phyloP scores from a whole-genome alignment of 2,329 filamentous ascomycete species.

The Aspergillus neoniger region DNA sequence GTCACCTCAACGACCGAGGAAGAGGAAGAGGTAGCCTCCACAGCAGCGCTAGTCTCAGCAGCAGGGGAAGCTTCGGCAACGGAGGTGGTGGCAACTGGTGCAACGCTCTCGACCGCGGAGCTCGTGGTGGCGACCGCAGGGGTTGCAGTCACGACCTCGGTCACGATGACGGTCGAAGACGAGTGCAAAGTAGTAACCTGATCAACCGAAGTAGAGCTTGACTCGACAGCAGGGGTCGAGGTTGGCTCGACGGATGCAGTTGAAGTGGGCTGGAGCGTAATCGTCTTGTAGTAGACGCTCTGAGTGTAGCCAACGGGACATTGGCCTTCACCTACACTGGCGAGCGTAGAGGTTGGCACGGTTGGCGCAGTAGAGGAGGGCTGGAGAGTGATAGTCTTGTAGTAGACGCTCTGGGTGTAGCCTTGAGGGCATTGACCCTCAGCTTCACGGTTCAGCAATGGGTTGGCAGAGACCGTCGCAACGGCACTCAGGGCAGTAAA shows the following conservation, averaged over 20 bases:
- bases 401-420: conserved; percentile 31
- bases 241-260: neutral
- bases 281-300: conserved; percentile 1
- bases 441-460: conserved; percentile 18
- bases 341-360: conserved; percentile 13
- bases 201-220: neutral
- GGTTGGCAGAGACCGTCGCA: conserved; percentile 29
- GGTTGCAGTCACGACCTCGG: neutral
- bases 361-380: conserved; percentile 15
- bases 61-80: neutral
- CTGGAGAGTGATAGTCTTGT: conserved; percentile 28
- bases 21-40: conserved; percentile 4
- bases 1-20: conserved; percentile 2
- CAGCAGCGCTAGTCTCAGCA: neutral
- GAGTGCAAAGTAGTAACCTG: neutral
- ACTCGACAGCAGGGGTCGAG: neutral
- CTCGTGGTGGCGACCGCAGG: neutral
- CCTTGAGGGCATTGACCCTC: conserved; percentile 28
- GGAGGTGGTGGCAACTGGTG: neutral
- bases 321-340: neutral
- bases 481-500: conserved; percentile 28
- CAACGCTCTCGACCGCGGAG: conserved; percentile 3
- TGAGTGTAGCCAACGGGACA: neutral
- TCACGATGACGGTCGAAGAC: conserved; percentile 1
- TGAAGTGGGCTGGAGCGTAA: neutral